Evolutionary conservation across 1,139 yeast species (phyloP), one percentile per base, ranked within the genome.

Genomic region (Blastobotrys serpentis): DNA sequence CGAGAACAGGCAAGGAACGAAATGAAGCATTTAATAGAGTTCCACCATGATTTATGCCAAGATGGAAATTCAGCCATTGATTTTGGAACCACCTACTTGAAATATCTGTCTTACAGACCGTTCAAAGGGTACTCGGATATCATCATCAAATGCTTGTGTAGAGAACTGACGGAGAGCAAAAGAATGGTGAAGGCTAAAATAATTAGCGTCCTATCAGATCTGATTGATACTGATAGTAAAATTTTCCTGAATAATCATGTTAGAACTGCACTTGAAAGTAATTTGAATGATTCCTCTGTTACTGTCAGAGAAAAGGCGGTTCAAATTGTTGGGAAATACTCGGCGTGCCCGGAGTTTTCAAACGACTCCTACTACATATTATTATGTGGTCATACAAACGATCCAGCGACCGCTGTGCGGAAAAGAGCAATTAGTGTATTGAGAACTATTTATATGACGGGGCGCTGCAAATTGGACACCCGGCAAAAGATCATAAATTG

Each of bases 401-500:
- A 36, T 19, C 25, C 40, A 3, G 40, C 40, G 3, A 36, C 40
- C 3, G 40, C 40, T 3, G 40, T 36, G 7, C 18, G 40, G 25
- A 36, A 36, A 13, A 36, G 25, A 18, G 40, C 40, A 17, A 36
- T 36, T 19, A 36, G 40, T 14, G 40, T 36, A 11, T 19, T 36
- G 25, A 18, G 40, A 36, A 36, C 19, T 19, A 19, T 36, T 19
- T 36, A 36, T 19, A 36, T 36, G 40, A 18, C 25, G 10, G 40
- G 40, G 3, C 7, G 13, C 5, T 36, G 40, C n/a, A 18, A 18
- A 6, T n/a, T 36, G 40, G 25, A 36, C 8, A 36, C 40, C 6
- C 40, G 40, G 11, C 19, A 36, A 19, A 17, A 19, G 10, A 42
- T 48, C 11, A n/a, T 48, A 2, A 21, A 39, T 11, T 48, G 49